These are phyloP conservation scores for Penicillium sp. DNA, from an alignment of 2,329 filamentous ascomycete genomes.

Conservation along the genomic window DNA sequence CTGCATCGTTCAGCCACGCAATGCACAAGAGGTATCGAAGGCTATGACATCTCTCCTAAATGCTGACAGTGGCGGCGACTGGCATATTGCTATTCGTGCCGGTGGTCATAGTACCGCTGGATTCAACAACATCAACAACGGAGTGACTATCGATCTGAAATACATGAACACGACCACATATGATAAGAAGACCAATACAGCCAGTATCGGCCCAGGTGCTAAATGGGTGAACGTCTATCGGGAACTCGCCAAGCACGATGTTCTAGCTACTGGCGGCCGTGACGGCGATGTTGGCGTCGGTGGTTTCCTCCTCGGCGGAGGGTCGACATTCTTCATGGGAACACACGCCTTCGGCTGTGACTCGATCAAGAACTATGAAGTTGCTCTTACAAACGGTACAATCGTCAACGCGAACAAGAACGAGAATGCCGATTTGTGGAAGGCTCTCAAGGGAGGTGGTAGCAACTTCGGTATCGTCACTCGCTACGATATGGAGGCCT, in stretches of 20 bases:
- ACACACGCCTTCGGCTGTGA: slow-evolving; percentile 31
- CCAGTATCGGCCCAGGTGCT: slow-evolving; percentile 22
- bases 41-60: neutral
- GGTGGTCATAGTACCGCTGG: slow-evolving; percentile 50
- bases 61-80: neutral
- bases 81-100: slow-evolving; percentile 40
- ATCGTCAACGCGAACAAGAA: slow-evolving; percentile 41
- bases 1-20: neutral
- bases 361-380: slow-evolving; percentile 33
- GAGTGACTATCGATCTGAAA: slow-evolving; percentile 49
- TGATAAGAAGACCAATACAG: slow-evolving; percentile 13
- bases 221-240: slow-evolving; percentile 26
- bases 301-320: slow-evolving; percentile 28
- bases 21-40: neutral
- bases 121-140: slow-evolving; percentile 45
- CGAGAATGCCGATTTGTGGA: slow-evolving; percentile 39
- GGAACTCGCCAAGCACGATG: slow-evolving; percentile 10
- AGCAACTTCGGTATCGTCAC: slow-evolving; percentile 50
- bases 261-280: slow-evolving; percentile 27
- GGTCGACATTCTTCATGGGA: neutral
- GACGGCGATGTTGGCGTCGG: slow-evolving; percentile 27
- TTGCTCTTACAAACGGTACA: slow-evolving; percentile 43
- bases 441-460: slow-evolving; percentile 47
- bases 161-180: slow-evolving; percentile 26
- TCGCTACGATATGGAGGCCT: slow-evolving; percentile 41